Evolutionary conservation across 306 rosid genomes (phyloP).

Genomic region (Rubus parviflorus): DNA sequence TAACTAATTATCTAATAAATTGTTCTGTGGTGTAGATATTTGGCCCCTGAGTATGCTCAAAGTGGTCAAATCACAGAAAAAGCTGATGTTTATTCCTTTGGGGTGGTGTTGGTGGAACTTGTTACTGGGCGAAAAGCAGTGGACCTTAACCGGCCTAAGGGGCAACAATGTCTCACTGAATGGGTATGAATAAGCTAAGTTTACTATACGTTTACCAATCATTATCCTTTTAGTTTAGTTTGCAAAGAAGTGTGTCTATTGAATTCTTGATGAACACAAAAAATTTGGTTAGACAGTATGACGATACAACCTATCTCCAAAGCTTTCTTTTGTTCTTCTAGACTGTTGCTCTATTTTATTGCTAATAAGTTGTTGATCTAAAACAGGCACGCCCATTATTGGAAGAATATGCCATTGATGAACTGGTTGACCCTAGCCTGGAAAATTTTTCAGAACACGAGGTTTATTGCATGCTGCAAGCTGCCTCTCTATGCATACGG

Average conservation of each 20-base stretch:
- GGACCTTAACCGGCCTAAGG: slow-evolving; percentile 87
- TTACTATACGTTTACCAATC: neutral
- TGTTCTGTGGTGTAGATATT: slow-evolving; percentile 55
- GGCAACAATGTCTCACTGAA: slow-evolving; percentile 97
- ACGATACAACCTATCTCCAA: neutral
- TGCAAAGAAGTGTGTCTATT: neutral
- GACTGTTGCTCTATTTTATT: neutral
- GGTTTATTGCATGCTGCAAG: slow-evolving; percentile 87
- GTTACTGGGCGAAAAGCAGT: slow-evolving; percentile 96
- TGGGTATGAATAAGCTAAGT: slow-evolving; percentile 60
- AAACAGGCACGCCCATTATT: slow-evolving; percentile 85
- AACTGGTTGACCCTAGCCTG: slow-evolving; percentile 85
- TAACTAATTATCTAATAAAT: slow-evolving; percentile 26
- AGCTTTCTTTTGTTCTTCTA: neutral
- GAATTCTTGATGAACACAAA: neutral
- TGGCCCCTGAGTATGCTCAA: slow-evolving; percentile 98
- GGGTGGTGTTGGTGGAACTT: slow-evolving; percentile 94
- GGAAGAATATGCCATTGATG: slow-evolving; percentile 77
- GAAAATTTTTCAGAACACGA: slow-evolving; percentile 68
- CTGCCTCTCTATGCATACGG: slow-evolving; percentile 87
- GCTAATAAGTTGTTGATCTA: neutral
- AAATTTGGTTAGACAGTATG: neutral
- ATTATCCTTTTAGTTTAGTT: slow-evolving; percentile 4
- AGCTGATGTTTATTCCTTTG: slow-evolving; percentile 96
- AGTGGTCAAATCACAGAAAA: slow-evolving; percentile 98